phyloP scores from a whole-genome alignment of 192 early-diverging fungal genomes.

The Coemansia sp. region DNA sequence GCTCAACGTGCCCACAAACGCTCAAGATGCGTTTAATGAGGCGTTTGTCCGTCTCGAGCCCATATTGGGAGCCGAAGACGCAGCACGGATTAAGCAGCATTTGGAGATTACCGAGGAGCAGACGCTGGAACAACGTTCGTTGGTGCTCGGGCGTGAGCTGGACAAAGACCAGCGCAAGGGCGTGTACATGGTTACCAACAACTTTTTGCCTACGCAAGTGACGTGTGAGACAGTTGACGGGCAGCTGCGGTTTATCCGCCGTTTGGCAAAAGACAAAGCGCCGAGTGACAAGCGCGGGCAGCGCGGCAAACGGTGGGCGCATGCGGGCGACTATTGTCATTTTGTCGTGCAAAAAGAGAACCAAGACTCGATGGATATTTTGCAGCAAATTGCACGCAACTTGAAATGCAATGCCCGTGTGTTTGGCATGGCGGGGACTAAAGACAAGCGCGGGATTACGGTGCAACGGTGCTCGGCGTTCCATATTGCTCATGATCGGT shows the following conservation, averaged over 20 bases:
- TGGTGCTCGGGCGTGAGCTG: slow-evolving; percentile 32
- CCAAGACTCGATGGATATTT: slow-evolving; percentile 85
- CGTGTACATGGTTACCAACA: slow-evolving; percentile 55
- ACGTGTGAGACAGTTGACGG: slow-evolving; percentile 46
- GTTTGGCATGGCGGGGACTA: slow-evolving; percentile 89
- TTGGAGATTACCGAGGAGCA: slow-evolving; percentile 20
- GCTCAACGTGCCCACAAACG: slow-evolving; percentile 33
- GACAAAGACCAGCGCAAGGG: slow-evolving; percentile 37
- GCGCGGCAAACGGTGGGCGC: slow-evolving; percentile 52
- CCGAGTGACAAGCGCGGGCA: neutral
- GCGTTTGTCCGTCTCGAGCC: slow-evolving; percentile 25
- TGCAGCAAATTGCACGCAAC: slow-evolving; percentile 53
- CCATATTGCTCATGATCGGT: slow-evolving; percentile 49
- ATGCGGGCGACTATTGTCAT: slow-evolving; percentile 71
- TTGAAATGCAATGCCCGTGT: slow-evolving; percentile 40
- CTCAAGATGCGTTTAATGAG: slow-evolving; percentile 23
- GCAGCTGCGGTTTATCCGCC: slow-evolving; percentile 34
- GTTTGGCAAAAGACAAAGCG: neutral
- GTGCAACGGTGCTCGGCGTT: slow-evolving; percentile 77
- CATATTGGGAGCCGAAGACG: slow-evolving; percentile 30
- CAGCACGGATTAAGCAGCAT: slow-evolving; percentile 23
- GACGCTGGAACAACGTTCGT: slow-evolving; percentile 18
- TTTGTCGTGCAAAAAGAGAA: slow-evolving; percentile 94
- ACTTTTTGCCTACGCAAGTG: slow-evolving; percentile 36
- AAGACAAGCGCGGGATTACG: slow-evolving; percentile 91